Percentiles rank a stretch among this genome's conserved stretches.
Conservation (phyloP, 2,329 filamentous ascomycete genomes). For the Claviceps paspali region DNA sequence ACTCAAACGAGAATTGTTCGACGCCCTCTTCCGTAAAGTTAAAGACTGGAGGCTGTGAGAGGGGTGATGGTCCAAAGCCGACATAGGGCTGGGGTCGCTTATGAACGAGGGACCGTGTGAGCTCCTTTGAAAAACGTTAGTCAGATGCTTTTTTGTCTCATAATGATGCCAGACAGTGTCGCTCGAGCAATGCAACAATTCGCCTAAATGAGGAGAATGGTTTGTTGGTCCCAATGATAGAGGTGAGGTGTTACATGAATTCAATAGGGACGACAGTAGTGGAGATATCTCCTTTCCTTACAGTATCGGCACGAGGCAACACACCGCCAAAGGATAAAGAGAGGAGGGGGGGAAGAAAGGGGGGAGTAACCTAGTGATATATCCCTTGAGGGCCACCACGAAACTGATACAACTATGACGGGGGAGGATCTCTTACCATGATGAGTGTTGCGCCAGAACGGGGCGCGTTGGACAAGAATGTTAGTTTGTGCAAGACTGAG, state of each 20-base stretch:
- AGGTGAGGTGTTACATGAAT: neutral
- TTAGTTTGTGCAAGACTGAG: constrained; percentile 15
- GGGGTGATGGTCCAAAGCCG: constrained; percentile 10
- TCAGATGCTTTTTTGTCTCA: constrained; percentile 10
- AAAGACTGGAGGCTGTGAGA: constrained; percentile 9
- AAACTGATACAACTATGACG: constrained; percentile 16
- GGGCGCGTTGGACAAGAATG: constrained; percentile 21
- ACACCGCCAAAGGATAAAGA: constrained; percentile 7
- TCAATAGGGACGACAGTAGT: constrained; percentile 9
- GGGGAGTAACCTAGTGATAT: constrained; percentile 24
- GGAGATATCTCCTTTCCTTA: constrained; percentile 6
- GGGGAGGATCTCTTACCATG: constrained; percentile 31
- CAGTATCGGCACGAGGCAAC: neutral
- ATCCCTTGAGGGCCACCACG: constrained; percentile 30
- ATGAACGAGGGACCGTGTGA: constrained; percentile 13
- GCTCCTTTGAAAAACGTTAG: constrained; percentile 23
- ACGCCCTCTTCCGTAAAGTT: constrained; percentile 7
- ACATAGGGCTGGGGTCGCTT: constrained; percentile 16
- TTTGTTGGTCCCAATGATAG: neutral
- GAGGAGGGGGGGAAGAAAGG: constrained; percentile 12
- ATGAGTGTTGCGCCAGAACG: constrained; percentile 23
- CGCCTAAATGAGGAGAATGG: neutral
- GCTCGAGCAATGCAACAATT: neutral
- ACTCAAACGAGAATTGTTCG: constrained; percentile 8
- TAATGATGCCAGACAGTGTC: neutral